Conservation (phyloP, 2,329 filamentous ascomycete genomes). For the Parastagonospora nodorum region DNA sequence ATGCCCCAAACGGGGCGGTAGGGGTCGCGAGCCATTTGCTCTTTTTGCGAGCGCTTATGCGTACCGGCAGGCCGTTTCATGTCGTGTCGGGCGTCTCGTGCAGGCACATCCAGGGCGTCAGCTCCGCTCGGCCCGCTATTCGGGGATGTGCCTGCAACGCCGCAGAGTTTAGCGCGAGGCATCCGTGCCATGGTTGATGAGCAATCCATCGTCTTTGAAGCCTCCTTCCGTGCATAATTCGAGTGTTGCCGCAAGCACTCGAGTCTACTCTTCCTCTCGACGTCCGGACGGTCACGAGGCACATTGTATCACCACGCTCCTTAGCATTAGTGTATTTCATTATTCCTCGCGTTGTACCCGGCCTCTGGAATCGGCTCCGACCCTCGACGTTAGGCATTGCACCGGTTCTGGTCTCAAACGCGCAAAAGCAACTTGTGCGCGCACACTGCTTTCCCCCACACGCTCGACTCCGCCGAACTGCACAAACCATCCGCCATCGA, state of each 20-base stretch:
- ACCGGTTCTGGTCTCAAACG: background rate
- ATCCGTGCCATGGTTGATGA: conserved; percentile 10
- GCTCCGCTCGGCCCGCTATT: conserved; percentile 19
- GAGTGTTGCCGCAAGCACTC: background rate
- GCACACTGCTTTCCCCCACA: background rate
- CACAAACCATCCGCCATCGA: conserved; percentile 16
- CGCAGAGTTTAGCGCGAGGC: conserved; percentile 6
- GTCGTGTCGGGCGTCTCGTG: background rate
- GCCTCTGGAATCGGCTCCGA: background rate
- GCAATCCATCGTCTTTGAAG: conserved; percentile 13
- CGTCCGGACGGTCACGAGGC: conserved; percentile 15
- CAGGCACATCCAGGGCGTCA: background rate
- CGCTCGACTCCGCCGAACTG: background rate
- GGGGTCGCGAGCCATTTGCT: too few relatives aligned
- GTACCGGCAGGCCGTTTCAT: too few relatives aligned
- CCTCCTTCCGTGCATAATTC: conserved; percentile 6
- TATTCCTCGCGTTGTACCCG: conserved; percentile 5
- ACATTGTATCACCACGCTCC: conserved; percentile 12
- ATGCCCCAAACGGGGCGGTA: too few relatives aligned
- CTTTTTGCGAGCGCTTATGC: too few relatives aligned
- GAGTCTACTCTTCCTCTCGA: conserved; percentile 16
- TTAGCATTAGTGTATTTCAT: conserved; percentile 10
- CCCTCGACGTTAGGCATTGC: conserved; percentile 1
- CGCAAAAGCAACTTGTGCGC: background rate
- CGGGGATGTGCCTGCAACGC: conserved; percentile 16